Percentiles rank a stretch among this genome's conserved stretches.
Conservation (phyloP, 2,329 filamentous ascomycete genomes). For the Alternaria sp. region DNA sequence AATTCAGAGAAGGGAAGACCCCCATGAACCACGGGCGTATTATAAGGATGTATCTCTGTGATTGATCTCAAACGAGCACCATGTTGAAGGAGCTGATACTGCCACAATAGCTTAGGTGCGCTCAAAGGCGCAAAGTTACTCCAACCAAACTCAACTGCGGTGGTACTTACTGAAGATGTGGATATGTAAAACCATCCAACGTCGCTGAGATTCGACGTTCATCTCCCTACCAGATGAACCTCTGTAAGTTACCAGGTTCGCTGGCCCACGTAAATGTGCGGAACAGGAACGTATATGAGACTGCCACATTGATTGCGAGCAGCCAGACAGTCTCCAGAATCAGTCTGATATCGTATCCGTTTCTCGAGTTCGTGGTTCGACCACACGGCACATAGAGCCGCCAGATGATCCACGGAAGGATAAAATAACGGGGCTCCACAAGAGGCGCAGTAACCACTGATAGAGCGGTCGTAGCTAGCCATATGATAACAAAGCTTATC, state of each 20-base stretch:
- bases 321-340: conserved; percentile 75
- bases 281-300: conserved; percentile 74
- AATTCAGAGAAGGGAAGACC: neutral
- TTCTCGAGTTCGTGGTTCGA: conserved; percentile 32
- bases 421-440: conserved; percentile 95
- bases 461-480: conserved; percentile 73
- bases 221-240: conserved; percentile 70
- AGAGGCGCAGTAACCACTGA: conserved; percentile 88
- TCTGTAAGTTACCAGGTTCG: conserved; percentile 67
- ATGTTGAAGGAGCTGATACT: neutral
- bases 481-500: conserved; percentile 62
- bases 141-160: neutral
- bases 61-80: neutral
- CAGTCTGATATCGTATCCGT: conserved; percentile 50
- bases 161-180: neutral
- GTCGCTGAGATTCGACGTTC: neutral
- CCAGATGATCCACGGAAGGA: conserved; percentile 94
- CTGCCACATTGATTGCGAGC: conserved; percentile 66
- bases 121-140: neutral
- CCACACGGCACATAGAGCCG: conserved; percentile 72
- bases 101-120: neutral
- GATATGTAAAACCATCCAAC: neutral
- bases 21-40: neutral
- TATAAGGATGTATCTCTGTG: neutral
- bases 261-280: conserved; percentile 72